phyloP scores from a whole-genome alignment of 225 moss, liverwort and hornwort genomes.

The Straminergon stramineum region DNA sequence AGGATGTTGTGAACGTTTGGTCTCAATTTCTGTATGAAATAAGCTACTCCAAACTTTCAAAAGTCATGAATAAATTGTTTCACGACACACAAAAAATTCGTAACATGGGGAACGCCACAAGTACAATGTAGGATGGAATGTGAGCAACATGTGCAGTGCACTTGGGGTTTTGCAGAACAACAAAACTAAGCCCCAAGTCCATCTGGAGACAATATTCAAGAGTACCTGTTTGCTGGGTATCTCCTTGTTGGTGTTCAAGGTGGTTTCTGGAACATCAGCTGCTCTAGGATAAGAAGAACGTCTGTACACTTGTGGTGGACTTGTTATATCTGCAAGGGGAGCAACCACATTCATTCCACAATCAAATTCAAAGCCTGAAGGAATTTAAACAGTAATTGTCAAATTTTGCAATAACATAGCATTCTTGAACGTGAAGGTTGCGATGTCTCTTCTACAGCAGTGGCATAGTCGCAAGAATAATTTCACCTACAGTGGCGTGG shows the following conservation, averaged over 20 bases:
- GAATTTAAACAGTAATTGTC: background rate
- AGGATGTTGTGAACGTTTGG: background rate
- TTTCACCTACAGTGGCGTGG: background rate
- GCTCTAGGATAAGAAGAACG: background rate
- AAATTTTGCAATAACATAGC: background rate
- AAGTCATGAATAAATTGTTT: background rate
- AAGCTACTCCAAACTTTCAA: background rate
- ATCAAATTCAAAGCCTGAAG: background rate
- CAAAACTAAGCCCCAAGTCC: background rate
- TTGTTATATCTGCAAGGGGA: conserved; percentile 5
- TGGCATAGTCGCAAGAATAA: background rate
- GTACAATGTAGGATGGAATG: background rate
- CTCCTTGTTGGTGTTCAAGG: conserved; percentile 16
- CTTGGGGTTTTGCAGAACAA: background rate
- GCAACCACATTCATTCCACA: background rate
- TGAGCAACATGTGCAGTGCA: background rate
- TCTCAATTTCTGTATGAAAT: background rate
- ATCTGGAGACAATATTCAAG: background rate
- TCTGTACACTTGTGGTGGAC: conserved; percentile 8
- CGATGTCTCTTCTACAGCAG: background rate
- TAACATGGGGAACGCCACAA: background rate
- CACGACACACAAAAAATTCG: background rate
- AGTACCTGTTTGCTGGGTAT: conserved; percentile 22
- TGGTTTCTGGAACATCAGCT: background rate
- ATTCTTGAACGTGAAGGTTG: background rate